Evolutionary conservation across 495 filamentous ascomycete species (phyloP).

Genomic region (Oleoguttula mirabilis): DNA sequence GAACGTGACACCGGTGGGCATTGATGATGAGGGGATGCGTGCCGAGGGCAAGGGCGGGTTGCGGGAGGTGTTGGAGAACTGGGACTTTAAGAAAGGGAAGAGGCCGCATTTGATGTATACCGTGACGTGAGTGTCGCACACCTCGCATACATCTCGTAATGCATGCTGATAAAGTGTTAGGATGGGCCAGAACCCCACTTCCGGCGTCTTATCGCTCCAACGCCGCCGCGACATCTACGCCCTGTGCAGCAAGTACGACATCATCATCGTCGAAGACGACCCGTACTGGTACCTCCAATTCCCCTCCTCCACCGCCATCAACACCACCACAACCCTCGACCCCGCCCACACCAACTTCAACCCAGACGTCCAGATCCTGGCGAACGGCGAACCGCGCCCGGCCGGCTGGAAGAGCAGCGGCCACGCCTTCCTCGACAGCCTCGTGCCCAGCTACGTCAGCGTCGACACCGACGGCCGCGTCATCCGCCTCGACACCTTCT

Average conservation of each 20-base stretch:
- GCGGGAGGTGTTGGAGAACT: slow-evolving; percentile 64
- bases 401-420: slow-evolving; percentile 46
- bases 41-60: slow-evolving; percentile 55
- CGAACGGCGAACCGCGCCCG: slow-evolving; percentile 17
- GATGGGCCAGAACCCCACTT: slow-evolving; percentile 86
- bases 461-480: slow-evolving; percentile 79
- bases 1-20: slow-evolving; percentile 55
- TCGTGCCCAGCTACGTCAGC: slow-evolving; percentile 62
- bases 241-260: slow-evolving; percentile 71
- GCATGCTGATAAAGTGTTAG: slow-evolving; percentile 30
- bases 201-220: slow-evolving; percentile 53
- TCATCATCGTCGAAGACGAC: slow-evolving; percentile 89
- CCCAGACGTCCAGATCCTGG: slow-evolving; percentile 16
- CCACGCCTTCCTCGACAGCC: slow-evolving; percentile 66
- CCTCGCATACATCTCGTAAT: background rate
- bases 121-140: slow-evolving; percentile 67
- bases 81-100: slow-evolving; percentile 60
- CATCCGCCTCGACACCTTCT: slow-evolving; percentile 42
- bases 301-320: slow-evolving; percentile 45
- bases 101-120: slow-evolving; percentile 82
- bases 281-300: slow-evolving; percentile 95
- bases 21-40: slow-evolving; percentile 70
- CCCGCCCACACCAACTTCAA: slow-evolving; percentile 18
- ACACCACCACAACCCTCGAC: slow-evolving; percentile 22
- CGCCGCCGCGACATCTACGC: slow-evolving; percentile 68